phyloP scores from a whole-genome alignment of 2,329 filamentous ascomycete species.

The Cryphonectria radicalis region DNA sequence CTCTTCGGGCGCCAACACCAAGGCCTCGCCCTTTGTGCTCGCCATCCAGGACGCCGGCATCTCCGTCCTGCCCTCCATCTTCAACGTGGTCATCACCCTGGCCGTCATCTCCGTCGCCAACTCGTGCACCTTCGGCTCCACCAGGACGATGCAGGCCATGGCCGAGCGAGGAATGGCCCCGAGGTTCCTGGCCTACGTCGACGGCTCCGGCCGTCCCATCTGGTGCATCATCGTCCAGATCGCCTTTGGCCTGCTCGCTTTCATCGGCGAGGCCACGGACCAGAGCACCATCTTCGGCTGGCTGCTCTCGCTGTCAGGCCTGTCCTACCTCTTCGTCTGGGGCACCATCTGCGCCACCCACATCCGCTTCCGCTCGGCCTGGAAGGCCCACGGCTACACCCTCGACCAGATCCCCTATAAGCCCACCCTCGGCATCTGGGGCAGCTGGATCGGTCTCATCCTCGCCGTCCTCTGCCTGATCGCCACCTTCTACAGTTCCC shows the following conservation, averaged over 20 bases:
- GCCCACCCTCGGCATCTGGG: conserved; percentile 60
- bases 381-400: conserved; percentile 61
- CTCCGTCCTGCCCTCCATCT: conserved; percentile 54
- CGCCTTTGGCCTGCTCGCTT: conserved; percentile 63
- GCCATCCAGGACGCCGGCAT: conserved; percentile 56
- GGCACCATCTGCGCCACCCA: conserved; percentile 68
- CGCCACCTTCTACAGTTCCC: conserved; percentile 72
- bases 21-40: conserved; percentile 55
- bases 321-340: conserved; percentile 78
- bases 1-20: conserved; percentile 46
- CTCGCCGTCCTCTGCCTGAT: conserved; percentile 72
- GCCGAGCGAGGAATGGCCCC: conserved; percentile 57
- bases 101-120: conserved; percentile 58
- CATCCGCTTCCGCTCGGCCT: conserved; percentile 67
- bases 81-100: conserved; percentile 58
- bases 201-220: conserved; percentile 63
- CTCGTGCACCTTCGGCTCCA: conserved; percentile 55
- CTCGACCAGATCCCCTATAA: conserved; percentile 53
- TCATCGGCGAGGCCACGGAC: conserved; percentile 53
- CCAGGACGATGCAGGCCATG: conserved; percentile 56
- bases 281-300: conserved; percentile 60
- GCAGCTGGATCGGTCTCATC: conserved; percentile 69
- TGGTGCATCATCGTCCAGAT: conserved; percentile 57
- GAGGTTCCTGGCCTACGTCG: conserved; percentile 62
- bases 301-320: conserved; percentile 72